Base-by-base conservation (phyloP, 805 yeast species). In the Starmerella ratchasimensis region DNA sequence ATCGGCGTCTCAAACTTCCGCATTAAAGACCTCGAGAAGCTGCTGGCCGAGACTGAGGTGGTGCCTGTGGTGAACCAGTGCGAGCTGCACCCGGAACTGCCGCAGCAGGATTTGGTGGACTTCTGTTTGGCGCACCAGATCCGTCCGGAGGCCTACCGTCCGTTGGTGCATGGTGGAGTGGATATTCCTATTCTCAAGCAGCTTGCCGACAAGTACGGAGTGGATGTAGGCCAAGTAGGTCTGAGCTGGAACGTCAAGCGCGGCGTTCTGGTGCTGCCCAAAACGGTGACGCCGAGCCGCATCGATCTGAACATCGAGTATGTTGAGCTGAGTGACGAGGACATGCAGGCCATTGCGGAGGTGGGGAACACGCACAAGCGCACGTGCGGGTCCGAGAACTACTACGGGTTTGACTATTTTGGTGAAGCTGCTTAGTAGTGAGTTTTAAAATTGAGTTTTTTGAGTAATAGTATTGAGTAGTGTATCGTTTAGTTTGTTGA, bases 1-100 rank as follows among this genome's bases (percentile, higher is more conserved):
- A 69, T 80, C 54, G 90, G 90, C 44, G 80, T 80, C 20, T 75
- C 82, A 16, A 80, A 80, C 59, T 71, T 73, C 51, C 66, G 77
- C 13, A 53, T 65, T 16, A 64, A 62, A 43, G 68, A 72, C 42
- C 53, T 76, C 40, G 60, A 65, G 39, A 62, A 55, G 31, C 62
- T 80, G 44, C 60, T 80, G 38, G 36, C 27, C 10, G 42, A 44
- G 17, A 69, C 69, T 36, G 69, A 58, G 21, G 57, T 70, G 31
- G 66, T 63, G 14, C 93, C 93, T 9, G 82, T 70, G 13, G 71
- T 65, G 17, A 72, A 76, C 59, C 93, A 81, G 62, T 65, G 77
- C 41, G 93, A 81, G 61, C 58, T 72, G 39, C 90, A 80, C 57
- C 84, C 84, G 35, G 65, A 67, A 45, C 64, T 76, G 38, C 81